These are phyloP conservation scores for Ganoderma sp. DNA, from an alignment of 1,284 basidiomycete species.

Conservation along the genomic window DNA sequence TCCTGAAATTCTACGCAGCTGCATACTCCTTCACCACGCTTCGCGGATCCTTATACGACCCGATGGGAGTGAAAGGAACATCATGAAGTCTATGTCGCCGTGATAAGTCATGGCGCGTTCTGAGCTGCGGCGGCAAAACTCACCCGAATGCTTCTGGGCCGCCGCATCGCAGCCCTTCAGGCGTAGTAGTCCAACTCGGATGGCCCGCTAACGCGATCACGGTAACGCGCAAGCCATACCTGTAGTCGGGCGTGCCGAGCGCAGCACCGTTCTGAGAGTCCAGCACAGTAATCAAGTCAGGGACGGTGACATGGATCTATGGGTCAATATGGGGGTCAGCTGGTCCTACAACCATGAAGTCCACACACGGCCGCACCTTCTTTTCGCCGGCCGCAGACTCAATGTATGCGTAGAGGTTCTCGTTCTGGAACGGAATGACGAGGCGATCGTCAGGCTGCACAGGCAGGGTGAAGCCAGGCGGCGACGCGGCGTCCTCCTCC, in stretches of 20 bases:
- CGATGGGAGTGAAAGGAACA: slow-evolving; percentile 39
- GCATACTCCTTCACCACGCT: slow-evolving; percentile 38
- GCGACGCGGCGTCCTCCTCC: slow-evolving; percentile 43
- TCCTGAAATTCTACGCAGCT: neutral
- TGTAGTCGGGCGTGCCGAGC: slow-evolving; percentile 55
- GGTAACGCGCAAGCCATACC: slow-evolving; percentile 58
- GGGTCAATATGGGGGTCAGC: neutral
- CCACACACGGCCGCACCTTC: slow-evolving; percentile 32
- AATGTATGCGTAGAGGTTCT: slow-evolving; percentile 56
- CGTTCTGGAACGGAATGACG: slow-evolving; percentile 62
- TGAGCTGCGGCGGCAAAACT: slow-evolving; percentile 11
- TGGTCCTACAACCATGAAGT: neutral
- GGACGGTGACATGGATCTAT: slow-evolving; percentile 54
- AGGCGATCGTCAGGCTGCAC: slow-evolving; percentile 36
- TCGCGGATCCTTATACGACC: slow-evolving; percentile 37
- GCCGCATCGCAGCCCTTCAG: slow-evolving; percentile 57
- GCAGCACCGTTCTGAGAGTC: slow-evolving; percentile 60
- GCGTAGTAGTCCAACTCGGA: slow-evolving; percentile 60
- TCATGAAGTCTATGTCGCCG: slow-evolving; percentile 32
- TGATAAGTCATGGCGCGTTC: neutral
- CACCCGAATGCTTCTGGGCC: slow-evolving; percentile 49
- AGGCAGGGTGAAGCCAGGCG: slow-evolving; percentile 18
- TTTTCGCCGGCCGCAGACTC: slow-evolving; percentile 44
- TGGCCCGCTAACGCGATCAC: slow-evolving; percentile 62
- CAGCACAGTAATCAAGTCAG: slow-evolving; percentile 62